Evolutionary conservation across 2,329 filamentous ascomycete genomes (phyloP).

Genomic region (Colletotrichum australisinense): DNA sequence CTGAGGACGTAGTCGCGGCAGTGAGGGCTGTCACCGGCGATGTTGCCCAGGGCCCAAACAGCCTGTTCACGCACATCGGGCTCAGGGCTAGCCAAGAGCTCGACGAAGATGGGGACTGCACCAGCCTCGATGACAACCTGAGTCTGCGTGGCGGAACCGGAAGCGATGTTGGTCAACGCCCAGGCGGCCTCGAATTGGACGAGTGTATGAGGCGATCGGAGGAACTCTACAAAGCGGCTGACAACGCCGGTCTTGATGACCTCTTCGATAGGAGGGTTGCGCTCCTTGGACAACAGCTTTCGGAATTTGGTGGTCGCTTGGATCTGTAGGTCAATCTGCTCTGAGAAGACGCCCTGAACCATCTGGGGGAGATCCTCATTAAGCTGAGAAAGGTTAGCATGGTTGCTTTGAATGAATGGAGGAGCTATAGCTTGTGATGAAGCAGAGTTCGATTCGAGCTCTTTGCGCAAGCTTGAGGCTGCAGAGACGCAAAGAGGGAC

Average conservation of each 20-base stretch:
- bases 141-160: constrained; percentile 95
- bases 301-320: constrained; percentile 98
- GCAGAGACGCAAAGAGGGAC: neutral
- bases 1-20: constrained; percentile 97
- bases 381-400: constrained; percentile 69
- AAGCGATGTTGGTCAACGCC: constrained; percentile 99
- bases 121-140: constrained; percentile 99
- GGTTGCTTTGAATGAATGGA: neutral
- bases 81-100: constrained; percentile 94
- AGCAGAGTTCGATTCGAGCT: neutral
- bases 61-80: constrained; percentile 98
- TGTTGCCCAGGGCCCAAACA: constrained; percentile 98
- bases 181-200: constrained; percentile 99
- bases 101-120: constrained; percentile 97
- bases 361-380: constrained; percentile 98
- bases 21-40: constrained; percentile 96
- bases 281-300: constrained; percentile 97
- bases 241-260: constrained; percentile 99
- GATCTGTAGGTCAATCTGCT: constrained; percentile 98
- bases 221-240: constrained; percentile 96
- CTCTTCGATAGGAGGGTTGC: constrained; percentile 98
- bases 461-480: constrained; percentile 5
- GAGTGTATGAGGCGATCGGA: constrained; percentile 95
- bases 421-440: neutral
- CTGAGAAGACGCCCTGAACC: constrained; percentile 97